Evolutionary conservation across 1,139 yeast genomes (phyloP), one percentile per base, ranked within the genome.

Genomic region (Hemisphaericaspora xylofermentans): DNA sequence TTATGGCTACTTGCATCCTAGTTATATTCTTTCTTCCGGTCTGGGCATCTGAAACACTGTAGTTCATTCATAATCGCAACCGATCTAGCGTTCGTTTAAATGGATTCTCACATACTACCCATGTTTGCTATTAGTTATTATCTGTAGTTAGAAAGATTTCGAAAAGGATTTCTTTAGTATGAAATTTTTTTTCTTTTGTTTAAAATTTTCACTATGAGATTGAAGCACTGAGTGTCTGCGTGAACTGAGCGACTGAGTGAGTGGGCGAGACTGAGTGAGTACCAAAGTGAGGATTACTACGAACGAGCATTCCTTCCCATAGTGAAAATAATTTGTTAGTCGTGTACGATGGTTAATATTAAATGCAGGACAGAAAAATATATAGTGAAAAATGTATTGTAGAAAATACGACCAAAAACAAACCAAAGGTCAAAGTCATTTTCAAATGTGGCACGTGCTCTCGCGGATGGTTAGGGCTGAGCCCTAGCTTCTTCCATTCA

Each of bases 41-140:
- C 4, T 29, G 22, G 14, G 10, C 16, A 13, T 30, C n/a, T 18
- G 16, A 31, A 18, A 18, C 34, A 19, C 19, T 31, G 34, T 31
- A 31, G 15, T n/a, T 5, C n/a, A 8, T n/a, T 31, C 10, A 6
- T 16, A 12, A 4, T 8, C 34, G 21, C 19, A 19, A 31, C 5
- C 34, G 34, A 31, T 7, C 34, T 31, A 31, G 19, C 16, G 34
- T 31, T 9, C 12, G 4, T 6, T 31, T n/a, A 31, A 19, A 3
- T 28, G 32, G 24, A 46, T 48, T 52, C 53, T 54, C 72, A 79
- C 84, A 73, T 79, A 79, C 84, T 80, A 76, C 82, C 74, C 85
- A 80, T 79, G 71, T 66, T 78, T 74, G 66, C 35, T 36, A 68
- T 69, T 47, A 63, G 49, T 61, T 56, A 50, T 57, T 31, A 35